Percentiles rank a stretch among this genome's conserved stretches.
These are phyloP conservation scores for Huntiella savannae DNA, from an alignment of 2,329 filamentous ascomycete genomes.

Conservation along the genomic window DNA sequence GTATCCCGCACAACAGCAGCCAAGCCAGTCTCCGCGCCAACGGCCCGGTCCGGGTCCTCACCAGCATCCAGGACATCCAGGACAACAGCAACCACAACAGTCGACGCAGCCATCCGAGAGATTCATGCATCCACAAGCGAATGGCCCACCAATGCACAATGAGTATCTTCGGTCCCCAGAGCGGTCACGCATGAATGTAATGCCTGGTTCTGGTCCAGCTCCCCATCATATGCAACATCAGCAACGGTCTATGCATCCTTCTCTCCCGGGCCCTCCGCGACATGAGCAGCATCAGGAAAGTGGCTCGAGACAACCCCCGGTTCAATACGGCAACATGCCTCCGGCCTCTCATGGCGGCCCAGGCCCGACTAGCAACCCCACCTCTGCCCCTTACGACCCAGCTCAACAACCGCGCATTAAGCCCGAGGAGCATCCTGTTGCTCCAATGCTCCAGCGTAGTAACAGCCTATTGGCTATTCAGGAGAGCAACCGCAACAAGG, in stretches of 20 bases:
- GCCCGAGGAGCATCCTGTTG: constrained; percentile 35
- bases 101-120: constrained; percentile 1
- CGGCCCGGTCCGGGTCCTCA: constrained; percentile 24
- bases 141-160: constrained; percentile 7
- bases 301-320: constrained; percentile 28
- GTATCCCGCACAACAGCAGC: neutral
- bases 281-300: constrained; percentile 26
- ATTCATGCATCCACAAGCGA: constrained; percentile 12
- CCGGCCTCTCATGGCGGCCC: neutral
- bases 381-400: constrained; percentile 17
- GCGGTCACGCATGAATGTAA: constrained; percentile 15
- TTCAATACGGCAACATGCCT: constrained; percentile 22
- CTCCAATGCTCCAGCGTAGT: constrained; percentile 17
- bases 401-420: constrained; percentile 17
- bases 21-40: constrained; percentile 17
- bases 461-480: constrained; percentile 58
- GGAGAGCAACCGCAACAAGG: constrained; percentile 53
- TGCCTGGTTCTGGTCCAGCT: constrained; percentile 16
- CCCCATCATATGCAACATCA: constrained; percentile 17
- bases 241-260: constrained; percentile 16
- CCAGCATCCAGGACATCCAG: constrained; percentile 20
- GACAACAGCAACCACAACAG: constrained; percentile 2
- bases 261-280: constrained; percentile 14
- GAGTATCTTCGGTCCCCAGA: constrained; percentile 16
- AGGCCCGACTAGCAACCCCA: constrained; percentile 1